Evolutionary conservation across 148 eudicot species (phyloP).

Genomic region (Arbutus unedo): DNA sequence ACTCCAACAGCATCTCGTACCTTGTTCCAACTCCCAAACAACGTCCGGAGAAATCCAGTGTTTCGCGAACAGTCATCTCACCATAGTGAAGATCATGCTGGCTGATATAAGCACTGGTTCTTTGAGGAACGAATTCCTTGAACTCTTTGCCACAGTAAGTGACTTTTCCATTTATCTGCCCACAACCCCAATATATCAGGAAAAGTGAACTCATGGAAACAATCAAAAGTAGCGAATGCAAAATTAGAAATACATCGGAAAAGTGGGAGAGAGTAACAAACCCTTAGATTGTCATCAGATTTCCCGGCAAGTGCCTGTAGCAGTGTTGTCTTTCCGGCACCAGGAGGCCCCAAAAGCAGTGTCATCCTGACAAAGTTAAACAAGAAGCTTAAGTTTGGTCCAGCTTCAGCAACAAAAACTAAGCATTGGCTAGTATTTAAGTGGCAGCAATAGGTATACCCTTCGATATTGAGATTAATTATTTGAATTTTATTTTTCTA

Average conservation of each 20-base stretch:
- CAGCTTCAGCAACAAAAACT: background rate
- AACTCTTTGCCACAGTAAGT: constrained; percentile 34
- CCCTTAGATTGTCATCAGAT: constrained; percentile 28
- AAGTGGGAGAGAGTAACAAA: background rate
- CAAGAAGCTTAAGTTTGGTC: background rate
- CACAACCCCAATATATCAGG: background rate
- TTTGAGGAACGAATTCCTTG: constrained; percentile 33
- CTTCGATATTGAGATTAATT: background rate
- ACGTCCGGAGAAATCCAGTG: constrained; percentile 32
- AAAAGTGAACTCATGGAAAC: background rate
- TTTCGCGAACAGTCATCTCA: constrained; percentile 40
- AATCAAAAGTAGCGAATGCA: too few relatives aligned
- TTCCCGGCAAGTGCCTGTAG: constrained; percentile 33
- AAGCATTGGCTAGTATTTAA: background rate
- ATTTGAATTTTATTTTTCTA: background rate
- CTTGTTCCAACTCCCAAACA: constrained; percentile 37
- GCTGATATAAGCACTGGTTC: constrained; percentile 36
- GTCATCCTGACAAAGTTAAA: constrained; percentile 26
- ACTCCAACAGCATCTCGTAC: constrained; percentile 26
- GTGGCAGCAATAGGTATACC: background rate
- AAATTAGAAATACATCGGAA: too few relatives aligned
- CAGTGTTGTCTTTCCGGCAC: constrained; percentile 36
- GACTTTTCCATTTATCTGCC: constrained; percentile 28
- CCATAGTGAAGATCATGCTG: constrained; percentile 36
- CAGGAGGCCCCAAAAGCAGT: constrained; percentile 37